Conservation (phyloP, 2,329 filamentous ascomycete genomes). For the Fusarium sambucinum region DNA sequence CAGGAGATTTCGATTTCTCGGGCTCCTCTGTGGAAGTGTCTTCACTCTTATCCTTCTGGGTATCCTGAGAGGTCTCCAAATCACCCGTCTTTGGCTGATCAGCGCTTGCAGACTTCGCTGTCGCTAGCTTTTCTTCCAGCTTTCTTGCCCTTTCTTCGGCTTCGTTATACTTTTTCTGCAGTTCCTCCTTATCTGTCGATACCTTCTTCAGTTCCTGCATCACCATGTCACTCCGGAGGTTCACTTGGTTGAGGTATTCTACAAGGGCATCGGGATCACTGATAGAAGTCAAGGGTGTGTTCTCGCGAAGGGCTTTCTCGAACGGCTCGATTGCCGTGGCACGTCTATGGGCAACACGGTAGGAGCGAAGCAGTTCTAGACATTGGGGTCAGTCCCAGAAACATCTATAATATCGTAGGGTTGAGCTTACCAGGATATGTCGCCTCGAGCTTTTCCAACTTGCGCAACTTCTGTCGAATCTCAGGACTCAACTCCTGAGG, state of each 20-base stretch:
- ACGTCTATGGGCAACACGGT: constrained; percentile 88
- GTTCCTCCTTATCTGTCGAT: constrained; percentile 81
- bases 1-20: constrained; percentile 59
- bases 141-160: constrained; percentile 72
- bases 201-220: constrained; percentile 93
- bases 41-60: constrained; percentile 50
- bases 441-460: constrained; percentile 89
- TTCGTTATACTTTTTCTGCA: constrained; percentile 81
- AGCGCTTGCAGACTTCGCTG: constrained; percentile 55
- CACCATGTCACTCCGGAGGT: constrained; percentile 89
- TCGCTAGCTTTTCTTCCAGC: constrained; percentile 72
- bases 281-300: constrained; percentile 91
- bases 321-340: constrained; percentile 92
- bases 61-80: constrained; percentile 47
- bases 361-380: constrained; percentile 85
- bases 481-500: constrained; percentile 76
- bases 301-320: constrained; percentile 89
- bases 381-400: constrained; percentile 8
- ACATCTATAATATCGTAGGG: background rate
- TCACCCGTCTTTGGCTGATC: constrained; percentile 47
- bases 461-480: constrained; percentile 79
- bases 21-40: constrained; percentile 41
- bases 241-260: constrained; percentile 91
- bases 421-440: constrained; percentile 79
- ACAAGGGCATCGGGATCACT: constrained; percentile 84